Conservation (phyloP, 768 basidiomycete genomes). For the Ramaria rubella region DNA sequence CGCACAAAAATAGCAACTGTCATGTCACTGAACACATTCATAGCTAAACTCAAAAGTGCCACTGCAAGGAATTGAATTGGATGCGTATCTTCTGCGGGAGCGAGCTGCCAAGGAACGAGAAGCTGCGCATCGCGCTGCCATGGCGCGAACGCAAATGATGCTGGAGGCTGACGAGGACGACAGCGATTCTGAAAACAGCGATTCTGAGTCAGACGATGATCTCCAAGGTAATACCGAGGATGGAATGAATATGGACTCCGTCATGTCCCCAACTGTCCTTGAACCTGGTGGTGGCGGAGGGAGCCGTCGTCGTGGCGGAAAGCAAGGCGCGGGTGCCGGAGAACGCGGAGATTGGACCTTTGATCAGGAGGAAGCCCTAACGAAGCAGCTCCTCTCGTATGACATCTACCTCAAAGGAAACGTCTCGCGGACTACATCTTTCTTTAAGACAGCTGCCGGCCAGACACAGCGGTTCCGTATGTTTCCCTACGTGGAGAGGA, state of each 20-base stretch:
- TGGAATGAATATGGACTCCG: constrained; percentile 46
- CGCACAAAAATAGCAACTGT: not conserved
- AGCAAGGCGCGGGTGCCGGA: constrained; percentile 39
- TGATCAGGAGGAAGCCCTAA: constrained; percentile 70
- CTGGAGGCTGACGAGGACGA: constrained; percentile 89
- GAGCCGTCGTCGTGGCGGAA: constrained; percentile 21
- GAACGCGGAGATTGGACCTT: constrained; percentile 62
- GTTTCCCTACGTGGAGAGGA: constrained; percentile 96
- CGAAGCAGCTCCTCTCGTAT: constrained; percentile 74
- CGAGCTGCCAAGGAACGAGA: constrained; percentile 73
- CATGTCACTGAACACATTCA: not conserved
- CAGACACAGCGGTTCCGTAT: constrained; percentile 84
- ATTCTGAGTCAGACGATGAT: constrained; percentile 67
- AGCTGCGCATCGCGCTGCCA: constrained; percentile 77
- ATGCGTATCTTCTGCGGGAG: constrained; percentile 70
- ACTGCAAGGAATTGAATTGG: constrained; percentile 82
- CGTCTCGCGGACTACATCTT: constrained; percentile 75
- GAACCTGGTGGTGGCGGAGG: constrained; percentile 23
- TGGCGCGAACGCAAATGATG: constrained; percentile 78
- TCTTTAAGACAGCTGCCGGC: constrained; percentile 72
- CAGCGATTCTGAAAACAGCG: constrained; percentile 35
- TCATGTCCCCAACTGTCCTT: constrained; percentile 18
- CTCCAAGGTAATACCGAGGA: constrained; percentile 57
- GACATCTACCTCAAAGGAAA: constrained; percentile 99
- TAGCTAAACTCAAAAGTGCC: constrained; percentile 89